Evolutionary conservation across 768 basidiomycete species (phyloP), one percentile per base, ranked within the genome.

Genomic region (Baorangia bicolor): DNA sequence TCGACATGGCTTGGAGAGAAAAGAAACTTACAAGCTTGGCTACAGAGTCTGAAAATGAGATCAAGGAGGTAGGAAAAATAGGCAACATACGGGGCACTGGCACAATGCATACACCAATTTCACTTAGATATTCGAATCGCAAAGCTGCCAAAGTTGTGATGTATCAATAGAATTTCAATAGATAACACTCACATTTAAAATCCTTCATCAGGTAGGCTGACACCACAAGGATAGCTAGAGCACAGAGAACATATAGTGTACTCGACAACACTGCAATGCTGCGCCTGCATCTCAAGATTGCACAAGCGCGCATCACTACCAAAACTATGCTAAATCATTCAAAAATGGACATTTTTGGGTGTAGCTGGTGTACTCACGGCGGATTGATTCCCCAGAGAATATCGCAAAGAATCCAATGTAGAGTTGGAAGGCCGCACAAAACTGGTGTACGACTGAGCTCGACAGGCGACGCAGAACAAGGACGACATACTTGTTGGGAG

Each of bases 291-390:
- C 63, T 50, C 49, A 61, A 38, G 33, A 70, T 60, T 16, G 66
- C 69, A 43, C 66, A 70, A 12, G 61, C 56, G 4, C 69, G 63
- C 43, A 68, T 46, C 18, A 55, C 53, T 9, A 70, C 61, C 37
- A 70, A 50, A 20, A 70, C 69, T 72, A 21, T 1, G 21, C 20
- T 16, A 16, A 0, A 11, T 5, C 3, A 18, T 54, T 18, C 46
- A 20, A 38, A 33, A n/a, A 30, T n/a, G 35, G 20, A 31, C n/a
- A 2, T 38, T 30, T 34, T n/a, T 7, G 1, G 2, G n/a, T 7
- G 6, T 25, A 8, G 28, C n/a, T 28, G 20, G 20, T 4, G 43
- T 20, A 58, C 66, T 56, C 35, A 67, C 66, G 45, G 11, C 66
- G 65, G 16, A 69, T 59, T 0, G 65, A 55, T 37, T 69, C 65